Conservation (phyloP, 257 asterid species). For the Jacaranda mimosifolia region DNA sequence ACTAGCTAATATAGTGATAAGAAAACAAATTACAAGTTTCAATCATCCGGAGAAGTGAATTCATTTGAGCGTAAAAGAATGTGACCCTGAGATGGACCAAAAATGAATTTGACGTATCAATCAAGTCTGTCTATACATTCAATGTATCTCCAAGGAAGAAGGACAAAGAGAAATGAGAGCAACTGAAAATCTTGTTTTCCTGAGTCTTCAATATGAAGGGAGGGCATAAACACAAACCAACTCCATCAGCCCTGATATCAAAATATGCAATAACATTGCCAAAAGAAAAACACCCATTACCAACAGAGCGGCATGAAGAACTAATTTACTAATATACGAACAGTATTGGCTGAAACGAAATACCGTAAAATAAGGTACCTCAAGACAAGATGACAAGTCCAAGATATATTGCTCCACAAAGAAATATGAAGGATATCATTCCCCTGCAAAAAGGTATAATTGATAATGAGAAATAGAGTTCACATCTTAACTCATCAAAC, state of each 20-base stretch:
- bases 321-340: background rate
- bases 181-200: conserved; percentile 24
- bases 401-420: conserved; percentile 81
- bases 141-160: background rate
- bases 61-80: conserved; percentile 29
- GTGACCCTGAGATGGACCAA: conserved; percentile 34
- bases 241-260: conserved; percentile 12
- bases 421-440: conserved; percentile 83
- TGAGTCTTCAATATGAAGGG: background rate
- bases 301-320: background rate
- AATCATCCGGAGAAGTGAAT: too few species aligned
- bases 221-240: background rate
- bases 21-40: too few species aligned
- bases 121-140: conserved; percentile 23
- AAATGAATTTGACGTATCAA: conserved; percentile 36
- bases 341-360: background rate
- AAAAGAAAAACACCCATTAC: too few species aligned
- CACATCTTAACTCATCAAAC: conserved; percentile 3
- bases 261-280: background rate
- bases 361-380: conserved; percentile 54
- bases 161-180: background rate
- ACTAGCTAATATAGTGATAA: too few species aligned
- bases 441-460: conserved; percentile 67
- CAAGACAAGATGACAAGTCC: conserved; percentile 92
- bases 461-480: background rate